Percentiles rank a stretch among this genome's conserved stretches.
Evolutionary conservation across 768 basidiomycete species (phyloP).

Genomic region (Aureoboletus auriporus): DNA sequence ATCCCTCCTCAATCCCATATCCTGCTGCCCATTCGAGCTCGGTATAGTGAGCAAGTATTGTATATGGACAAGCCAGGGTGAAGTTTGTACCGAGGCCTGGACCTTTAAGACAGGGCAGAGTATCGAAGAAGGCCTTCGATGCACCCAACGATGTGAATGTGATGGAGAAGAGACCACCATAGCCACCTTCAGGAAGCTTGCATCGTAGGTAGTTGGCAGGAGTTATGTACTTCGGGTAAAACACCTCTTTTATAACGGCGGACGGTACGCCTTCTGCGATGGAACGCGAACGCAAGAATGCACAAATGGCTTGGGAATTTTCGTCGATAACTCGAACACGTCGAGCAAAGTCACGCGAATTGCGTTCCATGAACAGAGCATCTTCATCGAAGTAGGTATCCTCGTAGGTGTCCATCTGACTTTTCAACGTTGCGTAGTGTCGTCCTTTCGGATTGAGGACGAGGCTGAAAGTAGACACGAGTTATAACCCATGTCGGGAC

Average conservation of each 20-base stretch:
- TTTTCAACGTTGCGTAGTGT: slow-evolving; percentile 65
- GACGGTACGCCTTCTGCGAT: slow-evolving; percentile 32
- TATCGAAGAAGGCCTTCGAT: slow-evolving; percentile 80
- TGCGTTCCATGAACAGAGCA: slow-evolving; percentile 95
- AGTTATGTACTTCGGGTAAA: slow-evolving; percentile 84
- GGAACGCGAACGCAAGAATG: slow-evolving; percentile 65
- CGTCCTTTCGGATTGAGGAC: slow-evolving; percentile 79
- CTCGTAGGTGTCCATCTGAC: slow-evolving; percentile 62
- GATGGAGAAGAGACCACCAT: slow-evolving; percentile 84
- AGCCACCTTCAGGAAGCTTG: slow-evolving; percentile 56
- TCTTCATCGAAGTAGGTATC: slow-evolving; percentile 90
- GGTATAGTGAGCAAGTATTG: slow-evolving; percentile 83
- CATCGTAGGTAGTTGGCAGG: slow-evolving; percentile 67
- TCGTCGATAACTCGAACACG: slow-evolving; percentile 75
- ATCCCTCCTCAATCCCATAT: slow-evolving; percentile 78
- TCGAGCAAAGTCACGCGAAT: slow-evolving; percentile 85
- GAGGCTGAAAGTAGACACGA: slow-evolving; percentile 46
- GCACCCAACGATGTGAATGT: slow-evolving; percentile 71
- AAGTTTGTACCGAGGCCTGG: slow-evolving; percentile 94
- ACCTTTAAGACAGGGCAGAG: slow-evolving; percentile 80
- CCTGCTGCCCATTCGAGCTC: slow-evolving; percentile 90
- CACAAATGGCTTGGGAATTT: slow-evolving; percentile 81
- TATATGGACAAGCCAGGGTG: slow-evolving; percentile 91
- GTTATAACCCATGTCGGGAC: not conserved
- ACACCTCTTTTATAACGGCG: slow-evolving; percentile 74